Base-by-base conservation (phyloP, 139 green algal species). In the Micractinium conductrix region DNA sequence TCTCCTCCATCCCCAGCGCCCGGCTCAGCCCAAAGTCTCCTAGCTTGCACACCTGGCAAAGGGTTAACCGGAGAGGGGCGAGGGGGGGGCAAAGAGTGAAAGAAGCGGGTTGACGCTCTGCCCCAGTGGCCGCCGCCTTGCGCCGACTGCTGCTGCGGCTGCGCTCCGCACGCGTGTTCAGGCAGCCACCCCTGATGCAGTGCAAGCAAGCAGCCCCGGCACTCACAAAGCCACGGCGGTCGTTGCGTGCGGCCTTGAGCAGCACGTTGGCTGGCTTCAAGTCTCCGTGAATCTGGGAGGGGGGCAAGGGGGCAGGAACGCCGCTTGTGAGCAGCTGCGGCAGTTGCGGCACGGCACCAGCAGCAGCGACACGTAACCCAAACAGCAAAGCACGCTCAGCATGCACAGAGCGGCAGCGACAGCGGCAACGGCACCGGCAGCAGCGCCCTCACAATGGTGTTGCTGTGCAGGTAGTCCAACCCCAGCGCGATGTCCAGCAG, bases 221-320 rank as follows among this genome's bases (percentile, higher is more conserved):
- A n/a, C n/a, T n/a, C n/a, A n/a, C 90, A 78, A 94, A 95, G 67
- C 93, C 92, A 28, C 93, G 84, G 2, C 88, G 65, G 74, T 95
- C 92, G n/a, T 86, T 91, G 48, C 65, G 79, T 4, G 71, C 87
- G 63, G 83, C 88, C 73, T 91, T 93, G 33, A 95, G 89, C 89
- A 96, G 84, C 84, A 96, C 94, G 67, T 96, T 96, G 28, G 85
- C 87, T 40, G 90, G 86, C 87, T 96, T 96, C 30, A 96, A 74
- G 85, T 96, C 94, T 68, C 92, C 92, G 81, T 97, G 94, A 45
- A 97, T 78, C 70, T 78, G 70, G 4, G 24, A 26, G 7, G 4
- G 69, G 40, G 24, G 28, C 24, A 50, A 17, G 42, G 63, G n/a
- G 35, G 33, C 65, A 72, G 35, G 35, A 2, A 10, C 28, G 33